These are phyloP conservation scores for Rachicladosporium sp. DNA, from an alignment of 2,329 filamentous ascomycete species.

Conservation along the genomic window DNA sequence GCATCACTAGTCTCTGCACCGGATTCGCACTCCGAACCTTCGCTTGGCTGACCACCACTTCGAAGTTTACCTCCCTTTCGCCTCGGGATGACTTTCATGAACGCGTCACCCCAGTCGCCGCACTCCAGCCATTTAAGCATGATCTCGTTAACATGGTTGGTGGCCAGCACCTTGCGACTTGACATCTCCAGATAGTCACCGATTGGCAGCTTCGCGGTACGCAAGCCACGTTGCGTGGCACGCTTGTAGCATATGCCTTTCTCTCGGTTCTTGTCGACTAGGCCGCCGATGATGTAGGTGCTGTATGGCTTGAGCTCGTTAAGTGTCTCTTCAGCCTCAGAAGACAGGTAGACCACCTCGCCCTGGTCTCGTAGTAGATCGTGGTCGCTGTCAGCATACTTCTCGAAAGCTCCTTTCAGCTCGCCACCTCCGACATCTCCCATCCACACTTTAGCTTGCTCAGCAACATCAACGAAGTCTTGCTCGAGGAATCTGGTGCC, in stretches of 20 bases:
- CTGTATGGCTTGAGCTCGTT: conserved; percentile 74
- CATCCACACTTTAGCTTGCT: conserved; percentile 58
- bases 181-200: conserved; percentile 87
- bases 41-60: too few species aligned
- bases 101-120: conserved; percentile 84
- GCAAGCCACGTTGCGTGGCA: conserved; percentile 61
- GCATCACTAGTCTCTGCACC: too few species aligned
- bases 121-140: conserved; percentile 88
- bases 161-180: conserved; percentile 73
- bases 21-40: too few species aligned
- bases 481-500: conserved; percentile 60
- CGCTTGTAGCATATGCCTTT: conserved; percentile 87
- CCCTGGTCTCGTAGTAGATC: conserved; percentile 20
- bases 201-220: conserved; percentile 84
- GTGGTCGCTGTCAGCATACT: conserved; percentile 10
- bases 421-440: conserved; percentile 27
- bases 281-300: conserved; percentile 83
- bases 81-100: conserved; percentile 77
- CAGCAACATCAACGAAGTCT: conserved; percentile 60
- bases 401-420: conserved; percentile 14
- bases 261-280: conserved; percentile 93
- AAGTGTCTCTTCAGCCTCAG: conserved; percentile 79
- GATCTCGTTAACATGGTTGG: conserved; percentile 94
- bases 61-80: conserved; percentile 65
- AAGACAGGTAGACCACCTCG: conserved; percentile 76